These are phyloP conservation scores for Pseudozyma sp. DNA, from an alignment of 1,284 basidiomycete species.

Conservation along the genomic window DNA sequence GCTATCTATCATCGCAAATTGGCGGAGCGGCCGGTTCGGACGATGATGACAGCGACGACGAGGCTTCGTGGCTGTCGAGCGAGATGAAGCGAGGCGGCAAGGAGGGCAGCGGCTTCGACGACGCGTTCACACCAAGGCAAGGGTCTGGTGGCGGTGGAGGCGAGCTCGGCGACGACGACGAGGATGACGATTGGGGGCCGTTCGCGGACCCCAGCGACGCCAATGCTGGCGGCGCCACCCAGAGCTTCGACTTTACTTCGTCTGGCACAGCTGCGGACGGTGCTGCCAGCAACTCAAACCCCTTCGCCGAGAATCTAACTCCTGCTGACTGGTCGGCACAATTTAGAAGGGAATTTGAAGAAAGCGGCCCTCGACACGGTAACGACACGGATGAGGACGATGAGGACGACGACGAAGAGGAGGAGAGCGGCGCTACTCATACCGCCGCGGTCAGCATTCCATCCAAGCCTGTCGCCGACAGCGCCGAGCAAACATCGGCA, in stretches of 20 bases:
- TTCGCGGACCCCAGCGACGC: slow-evolving; percentile 58
- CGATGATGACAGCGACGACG: slow-evolving; percentile 66
- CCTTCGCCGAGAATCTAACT: slow-evolving; percentile 62
- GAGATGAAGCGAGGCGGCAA: slow-evolving; percentile 44
- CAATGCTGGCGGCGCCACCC: slow-evolving; percentile 8
- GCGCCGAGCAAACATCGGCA: slow-evolving; percentile 18
- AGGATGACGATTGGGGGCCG: slow-evolving; percentile 67
- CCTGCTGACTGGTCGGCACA: slow-evolving; percentile 67
- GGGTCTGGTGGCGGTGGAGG: slow-evolving; percentile 22
- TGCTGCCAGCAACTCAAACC: slow-evolving; percentile 21
- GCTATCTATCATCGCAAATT: slow-evolving; percentile 68
- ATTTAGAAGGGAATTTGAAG: slow-evolving; percentile 53
- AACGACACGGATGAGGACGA: slow-evolving; percentile 58
- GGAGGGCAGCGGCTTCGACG: slow-evolving; percentile 52
- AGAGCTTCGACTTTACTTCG: slow-evolving; percentile 37
- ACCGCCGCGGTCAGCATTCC: not conserved
- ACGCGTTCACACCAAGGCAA: slow-evolving; percentile 39
- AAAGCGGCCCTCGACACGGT: slow-evolving; percentile 28
- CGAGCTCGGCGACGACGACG: slow-evolving; percentile 44
- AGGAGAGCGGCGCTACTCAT: slow-evolving; percentile 22
- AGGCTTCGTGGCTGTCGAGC: slow-evolving; percentile 57
- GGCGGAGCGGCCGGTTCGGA: slow-evolving; percentile 49
- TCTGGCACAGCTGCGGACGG: not conserved
- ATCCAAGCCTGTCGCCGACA: slow-evolving; percentile 23
- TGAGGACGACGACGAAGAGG: slow-evolving; percentile 31